Conservation (phyloP, 2,329 filamentous ascomycete species). For the Apiospora phragmitis region DNA sequence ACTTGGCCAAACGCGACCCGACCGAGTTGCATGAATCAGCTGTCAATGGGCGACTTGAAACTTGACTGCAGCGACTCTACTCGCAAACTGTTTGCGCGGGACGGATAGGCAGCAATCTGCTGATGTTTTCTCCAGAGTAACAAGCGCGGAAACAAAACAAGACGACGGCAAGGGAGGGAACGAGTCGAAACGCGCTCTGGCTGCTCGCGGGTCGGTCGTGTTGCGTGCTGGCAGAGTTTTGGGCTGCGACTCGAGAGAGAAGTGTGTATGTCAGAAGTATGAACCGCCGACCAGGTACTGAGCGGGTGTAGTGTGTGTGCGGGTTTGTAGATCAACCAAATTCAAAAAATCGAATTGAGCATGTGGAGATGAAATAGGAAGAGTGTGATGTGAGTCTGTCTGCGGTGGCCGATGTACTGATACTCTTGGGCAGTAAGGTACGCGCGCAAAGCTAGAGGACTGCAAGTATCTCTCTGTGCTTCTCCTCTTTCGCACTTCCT, state of each 20-base stretch:
- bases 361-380: constrained; percentile 4
- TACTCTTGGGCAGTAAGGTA: constrained; percentile 1
- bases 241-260: not conserved
- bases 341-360: constrained; percentile 5
- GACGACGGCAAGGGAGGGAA: not conserved
- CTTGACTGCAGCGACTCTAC: constrained; percentile 4
- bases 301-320: not conserved
- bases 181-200: constrained; percentile 1
- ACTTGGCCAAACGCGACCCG: constrained; percentile 22
- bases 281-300: constrained; percentile 1
- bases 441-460: constrained; percentile 1
- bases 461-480: not conserved
- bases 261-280: not conserved
- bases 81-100: constrained; percentile 4
- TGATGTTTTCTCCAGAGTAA: not conserved
- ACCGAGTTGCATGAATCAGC: constrained; percentile 20
- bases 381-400: not conserved
- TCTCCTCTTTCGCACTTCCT: constrained; percentile 4
- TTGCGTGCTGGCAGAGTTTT: not conserved
- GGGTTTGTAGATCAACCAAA: constrained; percentile 6
- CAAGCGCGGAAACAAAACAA: constrained; percentile 1
- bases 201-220: not conserved
- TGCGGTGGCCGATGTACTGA: not conserved
- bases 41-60: constrained; percentile 9
- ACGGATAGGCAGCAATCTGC: not conserved